Conservation (phyloP, 225 moss, liverwort and hornwort species). For the Marchantia paleacea region DNA sequence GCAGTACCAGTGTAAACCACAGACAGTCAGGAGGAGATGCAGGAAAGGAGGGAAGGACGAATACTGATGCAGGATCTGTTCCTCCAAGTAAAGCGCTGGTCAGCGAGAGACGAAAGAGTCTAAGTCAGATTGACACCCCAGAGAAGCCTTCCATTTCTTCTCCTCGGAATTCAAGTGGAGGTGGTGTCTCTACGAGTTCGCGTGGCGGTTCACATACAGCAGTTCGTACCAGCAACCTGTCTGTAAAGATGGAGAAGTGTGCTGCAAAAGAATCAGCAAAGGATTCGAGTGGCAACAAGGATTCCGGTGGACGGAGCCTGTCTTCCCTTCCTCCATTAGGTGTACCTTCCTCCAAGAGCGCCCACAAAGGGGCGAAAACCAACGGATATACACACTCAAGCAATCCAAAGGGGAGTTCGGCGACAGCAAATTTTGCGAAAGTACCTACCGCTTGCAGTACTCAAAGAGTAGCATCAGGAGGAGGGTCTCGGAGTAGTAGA, state of each 20-base stretch:
- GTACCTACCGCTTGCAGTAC: conserved; percentile 26
- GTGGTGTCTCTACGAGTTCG: conserved; percentile 30
- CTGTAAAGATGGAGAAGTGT: conserved; percentile 36
- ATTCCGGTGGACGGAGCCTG: conserved; percentile 22
- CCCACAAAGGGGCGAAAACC: conserved; percentile 38
- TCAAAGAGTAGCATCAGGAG: conserved; percentile 29
- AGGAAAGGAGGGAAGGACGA: conserved; percentile 34
- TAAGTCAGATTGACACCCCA: conserved; percentile 52
- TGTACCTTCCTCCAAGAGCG: conserved; percentile 32
- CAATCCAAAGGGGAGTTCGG: conserved; percentile 32
- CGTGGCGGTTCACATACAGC: conserved; percentile 35
- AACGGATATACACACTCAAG: conserved; percentile 28
- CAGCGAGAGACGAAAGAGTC: conserved; percentile 52
- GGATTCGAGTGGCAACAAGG: conserved; percentile 29
- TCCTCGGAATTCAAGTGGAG: conserved; percentile 38
- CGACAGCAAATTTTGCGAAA: conserved; percentile 31
- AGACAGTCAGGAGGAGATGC: conserved; percentile 24
- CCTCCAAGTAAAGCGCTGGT: conserved; percentile 37
- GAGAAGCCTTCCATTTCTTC: conserved; percentile 38
- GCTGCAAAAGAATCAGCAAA: conserved; percentile 25
- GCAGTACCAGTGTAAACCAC: conserved; percentile 13
- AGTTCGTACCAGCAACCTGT: conserved; percentile 28
- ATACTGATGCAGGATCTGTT: conserved; percentile 31
- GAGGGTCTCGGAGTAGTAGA: conserved; percentile 37
- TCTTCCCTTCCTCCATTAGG: conserved; percentile 39